phyloP scores from a whole-genome alignment of 2,329 filamentous ascomycete species.

The Aspergillus neoniger region DNA sequence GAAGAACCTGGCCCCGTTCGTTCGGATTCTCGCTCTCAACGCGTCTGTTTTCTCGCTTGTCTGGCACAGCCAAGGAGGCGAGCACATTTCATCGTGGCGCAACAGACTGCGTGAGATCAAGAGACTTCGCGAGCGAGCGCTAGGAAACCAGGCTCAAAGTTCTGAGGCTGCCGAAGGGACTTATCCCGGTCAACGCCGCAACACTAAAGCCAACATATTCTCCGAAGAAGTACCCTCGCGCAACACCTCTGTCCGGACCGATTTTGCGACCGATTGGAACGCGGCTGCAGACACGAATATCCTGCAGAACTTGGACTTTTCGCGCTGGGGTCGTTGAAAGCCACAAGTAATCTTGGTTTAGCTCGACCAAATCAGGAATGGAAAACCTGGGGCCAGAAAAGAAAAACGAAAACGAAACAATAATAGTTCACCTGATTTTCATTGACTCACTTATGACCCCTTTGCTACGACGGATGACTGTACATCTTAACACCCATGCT shows the following conservation, averaged over 20 bases:
- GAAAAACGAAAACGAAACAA: neutral
- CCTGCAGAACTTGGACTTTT: constrained; percentile 45
- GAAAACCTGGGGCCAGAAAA: neutral
- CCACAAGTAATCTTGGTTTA: neutral
- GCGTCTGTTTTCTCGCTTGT: constrained; percentile 90
- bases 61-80: constrained; percentile 74
- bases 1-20: constrained; percentile 78
- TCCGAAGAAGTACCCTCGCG: constrained; percentile 39
- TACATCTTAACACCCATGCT: constrained; percentile 16
- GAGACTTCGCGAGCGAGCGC: constrained; percentile 66
- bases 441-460: constrained; percentile 1
- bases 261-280: constrained; percentile 41
- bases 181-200: constrained; percentile 36
- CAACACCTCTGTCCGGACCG: constrained; percentile 33
- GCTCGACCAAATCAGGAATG: neutral
- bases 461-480: constrained; percentile 16
- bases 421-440: neutral
- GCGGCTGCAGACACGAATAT: constrained; percentile 40
- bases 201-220: constrained; percentile 43
- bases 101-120: constrained; percentile 83
- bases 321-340: constrained; percentile 43
- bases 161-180: constrained; percentile 34
- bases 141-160: constrained; percentile 32
- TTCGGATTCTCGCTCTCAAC: constrained; percentile 86
- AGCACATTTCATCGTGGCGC: constrained; percentile 87